Evolutionary conservation across 345 rosid genomes (phyloP).

Genomic region (Boechera divaricarpa): DNA sequence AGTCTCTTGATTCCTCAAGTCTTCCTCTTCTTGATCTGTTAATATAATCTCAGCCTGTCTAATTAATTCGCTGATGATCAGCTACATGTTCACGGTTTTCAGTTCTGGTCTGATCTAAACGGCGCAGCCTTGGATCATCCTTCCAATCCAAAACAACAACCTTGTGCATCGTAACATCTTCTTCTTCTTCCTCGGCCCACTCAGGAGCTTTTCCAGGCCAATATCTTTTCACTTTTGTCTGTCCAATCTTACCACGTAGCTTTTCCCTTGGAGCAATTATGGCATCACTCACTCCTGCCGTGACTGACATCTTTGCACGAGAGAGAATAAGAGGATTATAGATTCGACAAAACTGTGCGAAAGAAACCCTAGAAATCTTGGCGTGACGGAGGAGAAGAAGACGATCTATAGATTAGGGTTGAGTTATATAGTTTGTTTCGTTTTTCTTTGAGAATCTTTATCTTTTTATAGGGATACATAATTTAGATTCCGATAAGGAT

Average conservation of each 20-base stretch:
- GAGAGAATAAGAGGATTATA: neutral
- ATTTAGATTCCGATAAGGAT: neutral
- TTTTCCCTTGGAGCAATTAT: slow-evolving; percentile 63
- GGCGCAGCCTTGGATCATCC: slow-evolving; percentile 71
- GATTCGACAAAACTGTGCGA: neutral
- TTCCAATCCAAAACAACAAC: slow-evolving; percentile 53
- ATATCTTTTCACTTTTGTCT: slow-evolving; percentile 68
- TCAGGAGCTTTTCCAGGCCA: slow-evolving; percentile 79
- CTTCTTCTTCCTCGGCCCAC: slow-evolving; percentile 73
- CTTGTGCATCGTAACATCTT: slow-evolving; percentile 57
- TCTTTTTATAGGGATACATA: neutral
- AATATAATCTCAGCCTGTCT: slow-evolving; percentile 70
- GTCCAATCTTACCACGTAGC: slow-evolving; percentile 71
- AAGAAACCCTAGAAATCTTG: slow-evolving; percentile 28
- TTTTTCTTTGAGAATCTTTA: neutral
- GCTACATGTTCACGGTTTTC: slow-evolving; percentile 74
- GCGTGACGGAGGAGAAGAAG: neutral
- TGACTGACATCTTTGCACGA: slow-evolving; percentile 58
- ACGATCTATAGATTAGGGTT: neutral
- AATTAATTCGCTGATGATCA: slow-evolving; percentile 59
- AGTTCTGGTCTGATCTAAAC: slow-evolving; percentile 58
- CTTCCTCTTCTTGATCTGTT: slow-evolving; percentile 55
- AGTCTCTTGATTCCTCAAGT: slow-evolving; percentile 49
- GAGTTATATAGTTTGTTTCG: neutral
- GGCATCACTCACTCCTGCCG: slow-evolving; percentile 70